These are phyloP conservation scores for Hyaloperonospora arabidopsidis DNA, from an alignment of 352 stramenopile genomes.

Conservation along the genomic window DNA sequence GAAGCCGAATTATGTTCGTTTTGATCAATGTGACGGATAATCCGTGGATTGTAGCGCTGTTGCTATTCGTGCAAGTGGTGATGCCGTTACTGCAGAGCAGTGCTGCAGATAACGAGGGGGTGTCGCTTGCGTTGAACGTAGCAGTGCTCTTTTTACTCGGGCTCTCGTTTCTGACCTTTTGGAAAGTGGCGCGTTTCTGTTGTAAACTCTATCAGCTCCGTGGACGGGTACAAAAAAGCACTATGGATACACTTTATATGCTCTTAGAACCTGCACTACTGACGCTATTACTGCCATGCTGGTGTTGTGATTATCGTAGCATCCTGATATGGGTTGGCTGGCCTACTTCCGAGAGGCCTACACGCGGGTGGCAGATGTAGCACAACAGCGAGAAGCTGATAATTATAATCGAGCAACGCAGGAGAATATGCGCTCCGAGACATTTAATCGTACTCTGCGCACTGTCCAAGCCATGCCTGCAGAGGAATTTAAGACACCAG, in stretches of 20 bases:
- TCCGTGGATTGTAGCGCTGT: slow-evolving; percentile 68
- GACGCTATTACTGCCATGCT: not conserved
- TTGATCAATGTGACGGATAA: slow-evolving; percentile 75
- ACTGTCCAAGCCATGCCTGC: slow-evolving; percentile 77
- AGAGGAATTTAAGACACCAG: slow-evolving; percentile 63
- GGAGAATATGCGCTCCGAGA: slow-evolving; percentile 37
- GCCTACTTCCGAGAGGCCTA: slow-evolving; percentile 54
- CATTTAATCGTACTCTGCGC: slow-evolving; percentile 62
- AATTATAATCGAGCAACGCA: slow-evolving; percentile 29
- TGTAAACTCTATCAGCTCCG: slow-evolving; percentile 43
- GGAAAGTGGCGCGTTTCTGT: slow-evolving; percentile 49
- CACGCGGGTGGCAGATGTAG: slow-evolving; percentile 29
- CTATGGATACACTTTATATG: not conserved
- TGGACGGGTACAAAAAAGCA: slow-evolving; percentile 19
- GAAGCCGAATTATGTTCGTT: slow-evolving; percentile 50
- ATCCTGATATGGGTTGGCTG: slow-evolving; percentile 49
- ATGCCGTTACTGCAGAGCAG: slow-evolving; percentile 70
- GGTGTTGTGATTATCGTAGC: slow-evolving; percentile 18
- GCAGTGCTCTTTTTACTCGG: slow-evolving; percentile 50
- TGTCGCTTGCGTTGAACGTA: slow-evolving; percentile 43
- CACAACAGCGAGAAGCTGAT: slow-evolving; percentile 31
- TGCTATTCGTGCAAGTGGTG: slow-evolving; percentile 71
- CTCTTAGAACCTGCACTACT: not conserved
- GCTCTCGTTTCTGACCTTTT: slow-evolving; percentile 46
- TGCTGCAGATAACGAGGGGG: slow-evolving; percentile 43